Conservation (phyloP, 768 basidiomycete genomes). For the Lentinula sp. region DNA sequence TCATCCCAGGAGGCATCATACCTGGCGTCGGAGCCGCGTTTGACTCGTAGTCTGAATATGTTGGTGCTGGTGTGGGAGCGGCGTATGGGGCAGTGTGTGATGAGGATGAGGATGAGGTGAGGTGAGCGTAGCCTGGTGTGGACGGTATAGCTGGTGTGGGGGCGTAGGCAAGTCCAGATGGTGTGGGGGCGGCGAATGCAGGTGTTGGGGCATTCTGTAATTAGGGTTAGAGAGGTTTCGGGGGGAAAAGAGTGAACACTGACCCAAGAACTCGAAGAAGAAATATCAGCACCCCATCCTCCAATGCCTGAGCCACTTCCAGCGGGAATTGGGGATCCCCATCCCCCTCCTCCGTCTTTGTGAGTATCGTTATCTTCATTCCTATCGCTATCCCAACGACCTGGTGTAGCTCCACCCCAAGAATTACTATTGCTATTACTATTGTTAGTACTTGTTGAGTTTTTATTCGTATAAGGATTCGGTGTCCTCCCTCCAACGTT, state of each 20-base stretch:
- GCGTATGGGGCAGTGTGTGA: slow-evolving; percentile 17
- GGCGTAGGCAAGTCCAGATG: slow-evolving; percentile 20
- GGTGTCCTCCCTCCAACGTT: slow-evolving; percentile 43
- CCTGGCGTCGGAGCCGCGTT: slow-evolving; percentile 32
- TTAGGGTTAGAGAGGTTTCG: too few relatives aligned
- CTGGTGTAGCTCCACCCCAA: slow-evolving; percentile 17
- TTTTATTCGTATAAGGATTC: slow-evolving; percentile 38
- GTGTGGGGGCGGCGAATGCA: slow-evolving; percentile 31
- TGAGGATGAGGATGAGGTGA: too few relatives aligned
- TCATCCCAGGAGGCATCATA: background rate
- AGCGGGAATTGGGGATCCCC: background rate
- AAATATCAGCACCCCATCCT: slow-evolving; percentile 14
- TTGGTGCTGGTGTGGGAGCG: slow-evolving; percentile 6
- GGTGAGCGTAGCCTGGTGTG: slow-evolving; percentile 26
- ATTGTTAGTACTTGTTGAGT: slow-evolving; percentile 12
- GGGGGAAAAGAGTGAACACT: too few relatives aligned
- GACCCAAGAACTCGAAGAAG: slow-evolving; percentile 8
- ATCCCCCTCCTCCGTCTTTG: background rate
- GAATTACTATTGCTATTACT: slow-evolving; percentile 15
- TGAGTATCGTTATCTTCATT: background rate
- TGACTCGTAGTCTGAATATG: slow-evolving; percentile 5
- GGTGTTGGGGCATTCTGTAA: slow-evolving; percentile 40
- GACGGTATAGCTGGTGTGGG: slow-evolving; percentile 26
- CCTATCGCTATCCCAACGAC: slow-evolving; percentile 5
- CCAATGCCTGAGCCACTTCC: slow-evolving; percentile 20